Conservation (phyloP, 2,329 filamentous ascomycete species). For the Lachnellula occidentalis region DNA sequence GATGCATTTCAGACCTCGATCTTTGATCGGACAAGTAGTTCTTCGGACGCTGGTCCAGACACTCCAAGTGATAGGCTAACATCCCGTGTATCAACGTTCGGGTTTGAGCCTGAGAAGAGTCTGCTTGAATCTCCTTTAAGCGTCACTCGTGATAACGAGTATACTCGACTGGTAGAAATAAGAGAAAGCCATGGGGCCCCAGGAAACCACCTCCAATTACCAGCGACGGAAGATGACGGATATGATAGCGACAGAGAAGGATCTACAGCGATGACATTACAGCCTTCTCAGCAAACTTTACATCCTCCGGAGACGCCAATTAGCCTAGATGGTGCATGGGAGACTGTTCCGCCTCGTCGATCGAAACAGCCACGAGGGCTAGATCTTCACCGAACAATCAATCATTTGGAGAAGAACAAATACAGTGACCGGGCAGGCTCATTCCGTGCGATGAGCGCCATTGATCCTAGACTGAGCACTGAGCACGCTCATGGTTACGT, state of each 20-base stretch:
- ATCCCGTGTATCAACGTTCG: conserved; percentile 17
- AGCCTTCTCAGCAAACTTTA: conserved; percentile 18
- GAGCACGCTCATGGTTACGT: conserved; percentile 26
- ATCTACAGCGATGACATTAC: conserved; percentile 14
- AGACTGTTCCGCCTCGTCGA: conserved; percentile 12
- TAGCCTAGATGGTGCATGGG: conserved; percentile 24
- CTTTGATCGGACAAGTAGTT: conserved; percentile 45
- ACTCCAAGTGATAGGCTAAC: conserved; percentile 30
- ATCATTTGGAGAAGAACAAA: conserved; percentile 34
- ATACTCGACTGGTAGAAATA: conserved; percentile 7
- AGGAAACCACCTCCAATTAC: conserved; percentile 13
- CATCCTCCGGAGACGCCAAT: conserved; percentile 2
- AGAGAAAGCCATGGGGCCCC: neutral
- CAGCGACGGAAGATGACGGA: conserved; percentile 21
- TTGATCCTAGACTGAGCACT: conserved; percentile 23
- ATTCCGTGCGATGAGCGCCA: conserved; percentile 37
- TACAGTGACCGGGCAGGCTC: conserved; percentile 42
- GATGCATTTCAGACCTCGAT: conserved; percentile 38
- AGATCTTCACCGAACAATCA: conserved; percentile 38
- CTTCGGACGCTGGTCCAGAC: conserved; percentile 43
- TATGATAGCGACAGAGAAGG: conserved; percentile 28
- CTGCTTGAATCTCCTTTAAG: conserved; percentile 25
- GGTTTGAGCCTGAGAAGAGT: conserved; percentile 17
- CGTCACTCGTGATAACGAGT: conserved; percentile 18
- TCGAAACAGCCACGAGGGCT: conserved; percentile 19